Conservation (phyloP, 371 early-diverging fungal genomes). For the Blastocladiella emersonii region DNA sequence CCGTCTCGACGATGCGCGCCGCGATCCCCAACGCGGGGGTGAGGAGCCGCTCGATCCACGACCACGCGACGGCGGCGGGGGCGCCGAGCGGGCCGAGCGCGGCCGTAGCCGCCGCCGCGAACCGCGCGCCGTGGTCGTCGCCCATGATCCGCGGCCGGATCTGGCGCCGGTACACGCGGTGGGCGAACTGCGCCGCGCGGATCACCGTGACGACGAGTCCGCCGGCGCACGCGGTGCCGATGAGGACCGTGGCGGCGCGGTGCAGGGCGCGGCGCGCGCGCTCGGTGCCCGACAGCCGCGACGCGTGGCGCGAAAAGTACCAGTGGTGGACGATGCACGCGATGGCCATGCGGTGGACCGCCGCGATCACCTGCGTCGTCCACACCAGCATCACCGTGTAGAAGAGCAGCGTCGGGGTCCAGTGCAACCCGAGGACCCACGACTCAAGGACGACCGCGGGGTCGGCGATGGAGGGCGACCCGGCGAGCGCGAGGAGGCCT, state of each 20-base stretch:
- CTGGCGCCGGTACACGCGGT: not conserved
- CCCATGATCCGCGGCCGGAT: not conserved
- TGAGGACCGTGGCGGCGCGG: not conserved
- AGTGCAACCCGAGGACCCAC: not conserved
- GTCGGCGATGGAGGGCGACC: not conserved
- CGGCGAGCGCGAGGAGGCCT: not conserved
- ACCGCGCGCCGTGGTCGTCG: not conserved
- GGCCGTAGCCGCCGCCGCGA: not conserved
- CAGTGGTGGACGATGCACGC: constrained; percentile 4
- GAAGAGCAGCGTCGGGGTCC: not conserved
- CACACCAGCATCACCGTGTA: not conserved
- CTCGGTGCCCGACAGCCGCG: not conserved
- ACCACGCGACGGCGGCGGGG: not conserved
- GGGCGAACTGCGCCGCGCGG: not conserved
- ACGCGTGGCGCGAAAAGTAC: not conserved
- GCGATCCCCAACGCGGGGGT: not conserved
- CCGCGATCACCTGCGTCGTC: not conserved
- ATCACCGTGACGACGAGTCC: not conserved
- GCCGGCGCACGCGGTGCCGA: not conserved
- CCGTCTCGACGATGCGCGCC: not conserved
- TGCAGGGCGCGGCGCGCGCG: not conserved
- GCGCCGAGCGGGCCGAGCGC: not conserved
- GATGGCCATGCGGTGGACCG: not conserved
- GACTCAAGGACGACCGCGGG: not conserved
- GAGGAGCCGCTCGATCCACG: not conserved